Evolutionary conservation across 2,329 filamentous ascomycete genomes (phyloP).

Genomic region (Ciborinia camelliae): DNA sequence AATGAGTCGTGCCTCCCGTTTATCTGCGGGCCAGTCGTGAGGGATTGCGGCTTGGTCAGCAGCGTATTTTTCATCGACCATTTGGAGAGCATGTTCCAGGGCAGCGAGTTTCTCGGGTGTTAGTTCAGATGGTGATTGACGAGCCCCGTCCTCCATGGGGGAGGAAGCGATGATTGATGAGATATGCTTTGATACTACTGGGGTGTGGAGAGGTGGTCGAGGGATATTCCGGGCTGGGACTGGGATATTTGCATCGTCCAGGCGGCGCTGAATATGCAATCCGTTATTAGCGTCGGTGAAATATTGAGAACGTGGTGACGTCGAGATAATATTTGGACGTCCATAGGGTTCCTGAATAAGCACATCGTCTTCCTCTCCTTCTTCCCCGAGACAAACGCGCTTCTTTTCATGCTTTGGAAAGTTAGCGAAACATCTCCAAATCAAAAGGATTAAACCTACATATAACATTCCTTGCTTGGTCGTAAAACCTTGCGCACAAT

Average conservation of each 20-base stretch:
- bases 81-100: conserved; percentile 27
- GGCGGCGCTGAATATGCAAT: not conserved
- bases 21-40: conserved; percentile 1
- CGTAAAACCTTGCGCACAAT: conserved; percentile 24
- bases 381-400: conserved; percentile 15
- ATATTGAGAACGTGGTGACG: not conserved
- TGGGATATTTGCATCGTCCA: too few relatives aligned
- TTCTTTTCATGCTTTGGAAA: conserved; percentile 19
- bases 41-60: conserved; percentile 21
- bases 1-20: conserved; percentile 19
- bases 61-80: conserved; percentile 25
- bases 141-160: conserved; percentile 15
- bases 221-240: conserved; percentile 6
- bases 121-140: conserved; percentile 29
- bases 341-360: conserved; percentile 6
- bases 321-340: not conserved
- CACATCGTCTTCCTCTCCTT: conserved; percentile 1
- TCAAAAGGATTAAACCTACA: conserved; percentile 18
- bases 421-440: not conserved
- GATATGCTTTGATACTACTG: conserved; percentile 14
- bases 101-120: conserved; percentile 24
- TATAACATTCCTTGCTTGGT: conserved; percentile 28
- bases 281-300: not conserved
- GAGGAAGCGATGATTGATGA: conserved; percentile 3
- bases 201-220: conserved; percentile 23